Evolutionary conservation across 352 stramenopile genomes (phyloP), one percentile per base, ranked within the genome.

Genomic region (Pythium apleroticum): DNA sequence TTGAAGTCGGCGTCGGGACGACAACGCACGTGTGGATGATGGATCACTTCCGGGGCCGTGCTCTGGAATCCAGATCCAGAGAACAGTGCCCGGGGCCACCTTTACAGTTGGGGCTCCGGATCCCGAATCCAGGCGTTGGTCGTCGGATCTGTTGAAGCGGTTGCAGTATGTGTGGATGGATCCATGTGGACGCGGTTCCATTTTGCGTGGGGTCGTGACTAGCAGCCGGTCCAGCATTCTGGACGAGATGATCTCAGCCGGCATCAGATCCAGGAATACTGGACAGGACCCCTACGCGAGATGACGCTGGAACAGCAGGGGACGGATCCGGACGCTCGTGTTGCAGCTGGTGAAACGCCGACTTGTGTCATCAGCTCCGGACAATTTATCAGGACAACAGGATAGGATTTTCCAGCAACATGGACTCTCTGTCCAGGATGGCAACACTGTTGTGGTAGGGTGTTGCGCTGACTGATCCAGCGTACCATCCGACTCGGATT

Each of bases 201-300:
- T 46, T n/a, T 46, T 46, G 37, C 37, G 37, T 46, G 15, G 37
- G 37, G 37, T 46, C 17, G 37, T 22, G 4, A 22, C 4, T 3
- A 46, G 37, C 37, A 46, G 37, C 37, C 37, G 37, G 37, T 46
- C 33, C 37, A 46, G 37, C 37, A 46, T 46, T 46, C 37, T 46
- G 37, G 37, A 22, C 37, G 22, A 41, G 35, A 3, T 41, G 35
- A 41, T 41, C 35, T 41, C 35, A 41, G 7, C 35, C 17, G 35
- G 35, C 35, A 19, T 41, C 35, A 41, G 12, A n/a, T 22, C 14
- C 8, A 19, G 6, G 35, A 41, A 41, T 41, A 19, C 35, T 41
- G 35, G 5, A n/a, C n/a, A n/a, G n/a, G n/a, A n/a, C n/a, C n/a
- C n/a, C n/a, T n/a, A n/a, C n/a, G n/a, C n/a, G n/a, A n/a, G n/a